phyloP scores from a whole-genome alignment of 2,329 filamentous ascomycete genomes.

The Xylaria digitata region DNA sequence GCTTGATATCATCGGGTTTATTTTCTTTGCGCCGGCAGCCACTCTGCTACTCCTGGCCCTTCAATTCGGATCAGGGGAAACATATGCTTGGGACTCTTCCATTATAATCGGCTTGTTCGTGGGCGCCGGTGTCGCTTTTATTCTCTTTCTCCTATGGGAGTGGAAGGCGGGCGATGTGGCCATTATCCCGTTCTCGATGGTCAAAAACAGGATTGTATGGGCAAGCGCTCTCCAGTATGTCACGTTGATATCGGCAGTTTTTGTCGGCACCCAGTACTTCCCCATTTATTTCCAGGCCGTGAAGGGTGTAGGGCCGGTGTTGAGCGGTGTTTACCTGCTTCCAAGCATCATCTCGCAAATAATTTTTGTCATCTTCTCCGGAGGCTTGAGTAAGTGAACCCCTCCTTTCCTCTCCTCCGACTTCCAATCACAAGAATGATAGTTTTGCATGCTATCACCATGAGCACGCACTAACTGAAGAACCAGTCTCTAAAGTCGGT shows the following conservation, averaged over 20 bases:
- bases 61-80: conserved; percentile 56
- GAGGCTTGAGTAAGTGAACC: conserved; percentile 41
- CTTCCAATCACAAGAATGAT: neutral
- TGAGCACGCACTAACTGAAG: conserved; percentile 3
- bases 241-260: conserved; percentile 57
- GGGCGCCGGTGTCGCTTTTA: conserved; percentile 50
- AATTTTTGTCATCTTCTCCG: conserved; percentile 67
- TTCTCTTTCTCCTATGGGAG: conserved; percentile 58
- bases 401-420: no score
- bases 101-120: conserved; percentile 56
- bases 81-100: conserved; percentile 54
- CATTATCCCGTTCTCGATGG: conserved; percentile 61
- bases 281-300: conserved; percentile 51
- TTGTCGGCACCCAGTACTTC: conserved; percentile 51
- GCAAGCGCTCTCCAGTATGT: conserved; percentile 55
- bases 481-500: conserved; percentile 45
- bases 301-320: conserved; percentile 45
- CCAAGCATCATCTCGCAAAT: conserved; percentile 53
- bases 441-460: neutral
- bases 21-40: conserved; percentile 56
- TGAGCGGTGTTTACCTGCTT: conserved; percentile 51
- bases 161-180: conserved; percentile 57
- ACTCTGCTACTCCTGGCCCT: conserved; percentile 59
- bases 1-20: conserved; percentile 58
- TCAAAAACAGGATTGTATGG: conserved; percentile 58